Conservation (phyloP, 495 filamentous ascomycete genomes). For the Neurospora sp. region DNA sequence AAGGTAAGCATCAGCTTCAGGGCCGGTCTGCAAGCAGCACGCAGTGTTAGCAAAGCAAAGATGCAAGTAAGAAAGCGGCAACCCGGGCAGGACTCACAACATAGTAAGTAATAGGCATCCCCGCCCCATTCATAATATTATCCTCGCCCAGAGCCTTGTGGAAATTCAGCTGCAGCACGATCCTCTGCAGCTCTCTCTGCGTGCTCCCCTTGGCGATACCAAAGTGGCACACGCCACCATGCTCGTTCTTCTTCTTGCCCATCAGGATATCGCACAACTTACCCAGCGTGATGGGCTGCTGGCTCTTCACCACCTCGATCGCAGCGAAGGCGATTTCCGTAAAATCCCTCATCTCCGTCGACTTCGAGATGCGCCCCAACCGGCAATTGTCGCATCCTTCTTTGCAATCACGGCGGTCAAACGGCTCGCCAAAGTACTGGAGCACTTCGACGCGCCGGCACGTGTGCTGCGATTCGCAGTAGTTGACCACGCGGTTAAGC, state of each 20-base stretch:
- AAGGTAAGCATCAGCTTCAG: constrained; percentile 19
- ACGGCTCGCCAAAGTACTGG: constrained; percentile 82
- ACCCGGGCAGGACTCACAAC: constrained; percentile 13
- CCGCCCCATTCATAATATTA: constrained; percentile 24
- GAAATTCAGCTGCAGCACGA: constrained; percentile 33
- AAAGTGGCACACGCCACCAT: constrained; percentile 20
- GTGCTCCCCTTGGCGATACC: constrained; percentile 35
- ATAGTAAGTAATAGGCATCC: constrained; percentile 30
- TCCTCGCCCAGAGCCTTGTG: constrained; percentile 39
- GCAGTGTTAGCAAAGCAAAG: background rate
- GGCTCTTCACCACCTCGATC: constrained; percentile 51
- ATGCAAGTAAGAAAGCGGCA: background rate
- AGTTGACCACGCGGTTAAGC: constrained; percentile 73
- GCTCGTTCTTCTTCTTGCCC: constrained; percentile 26
- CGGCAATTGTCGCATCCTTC: constrained; percentile 79
- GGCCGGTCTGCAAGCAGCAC: constrained; percentile 27
- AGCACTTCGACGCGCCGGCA: constrained; percentile 85
- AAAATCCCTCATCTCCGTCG: constrained; percentile 63
- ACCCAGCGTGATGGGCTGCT: constrained; percentile 36
- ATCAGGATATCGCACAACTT: constrained; percentile 42
- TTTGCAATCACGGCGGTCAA: constrained; percentile 59
- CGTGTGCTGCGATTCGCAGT: constrained; percentile 76
- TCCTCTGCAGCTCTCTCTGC: constrained; percentile 37
- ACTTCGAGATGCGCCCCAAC: constrained; percentile 36
- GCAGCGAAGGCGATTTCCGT: constrained; percentile 61